A percentile compares a stretch with the other conserved stretches of the same genome.
Evolutionary conservation across 257 asterid genomes (phyloP).

Genomic region (Plantago ovata): DNA sequence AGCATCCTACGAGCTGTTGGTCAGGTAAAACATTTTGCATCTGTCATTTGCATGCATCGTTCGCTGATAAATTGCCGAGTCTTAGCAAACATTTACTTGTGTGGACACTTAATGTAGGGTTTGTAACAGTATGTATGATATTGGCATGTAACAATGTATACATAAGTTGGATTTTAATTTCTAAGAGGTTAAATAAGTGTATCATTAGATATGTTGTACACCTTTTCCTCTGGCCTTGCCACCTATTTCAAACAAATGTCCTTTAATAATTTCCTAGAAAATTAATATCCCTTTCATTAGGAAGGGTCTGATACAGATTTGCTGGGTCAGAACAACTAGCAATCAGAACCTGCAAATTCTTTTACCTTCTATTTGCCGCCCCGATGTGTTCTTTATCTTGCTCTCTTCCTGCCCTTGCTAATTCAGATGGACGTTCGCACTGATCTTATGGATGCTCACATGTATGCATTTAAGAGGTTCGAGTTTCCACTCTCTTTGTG

Average conservation of each 20-base stretch:
- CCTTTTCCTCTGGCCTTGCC: constrained; percentile 9
- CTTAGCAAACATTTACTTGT: not conserved
- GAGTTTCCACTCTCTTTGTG: constrained; percentile 32
- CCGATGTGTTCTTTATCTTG: not conserved
- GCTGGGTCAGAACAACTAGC: not conserved
- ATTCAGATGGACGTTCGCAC: constrained; percentile 87
- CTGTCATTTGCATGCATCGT: constrained; percentile 8
- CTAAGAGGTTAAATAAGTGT: constrained; percentile 14
- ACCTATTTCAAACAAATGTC: not conserved
- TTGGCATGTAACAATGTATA: not conserved
- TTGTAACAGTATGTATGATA: not conserved
- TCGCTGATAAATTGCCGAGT: not conserved
- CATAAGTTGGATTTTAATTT: constrained; percentile 14
- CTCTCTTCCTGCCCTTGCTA: constrained; percentile 18
- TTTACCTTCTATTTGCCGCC: not conserved
- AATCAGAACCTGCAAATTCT: not conserved
- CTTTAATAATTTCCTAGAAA: constrained; percentile 7
- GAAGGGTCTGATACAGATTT: constrained; percentile 9
- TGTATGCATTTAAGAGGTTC: constrained; percentile 98
- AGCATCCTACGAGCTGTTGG: constrained; percentile 89
- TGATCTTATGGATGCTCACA: constrained; percentile 97
- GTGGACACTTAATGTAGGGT: not conserved
- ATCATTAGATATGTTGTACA: not conserved
- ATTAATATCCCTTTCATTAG: constrained; percentile 1
- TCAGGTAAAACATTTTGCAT: constrained; percentile 47